Evolutionary conservation across 1,284 basidiomycete species (phyloP).

Genomic region (Trametes versicolor): DNA sequence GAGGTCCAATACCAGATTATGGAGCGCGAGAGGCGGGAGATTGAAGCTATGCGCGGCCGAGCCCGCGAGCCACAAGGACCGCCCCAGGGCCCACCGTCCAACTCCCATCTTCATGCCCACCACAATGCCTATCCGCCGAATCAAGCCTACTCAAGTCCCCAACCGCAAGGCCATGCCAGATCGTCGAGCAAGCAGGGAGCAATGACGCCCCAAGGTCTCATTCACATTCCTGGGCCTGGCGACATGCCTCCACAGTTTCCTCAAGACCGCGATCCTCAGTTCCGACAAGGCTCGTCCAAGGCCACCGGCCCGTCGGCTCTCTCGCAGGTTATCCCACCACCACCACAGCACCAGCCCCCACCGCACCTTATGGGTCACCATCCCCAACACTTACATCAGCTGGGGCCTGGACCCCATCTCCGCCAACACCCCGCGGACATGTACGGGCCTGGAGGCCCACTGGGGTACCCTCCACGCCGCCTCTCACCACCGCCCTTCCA

Average conservation of each 20-base stretch:
- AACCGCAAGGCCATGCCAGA: constrained; percentile 19
- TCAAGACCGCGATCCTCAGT: constrained; percentile 32
- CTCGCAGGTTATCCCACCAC: constrained; percentile 25
- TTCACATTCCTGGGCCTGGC: constrained; percentile 17
- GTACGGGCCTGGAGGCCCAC: constrained; percentile 23
- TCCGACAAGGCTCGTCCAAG: constrained; percentile 34
- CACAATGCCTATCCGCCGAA: constrained; percentile 23
- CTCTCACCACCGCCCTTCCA: constrained; percentile 30
- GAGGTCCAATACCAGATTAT: constrained; percentile 34
- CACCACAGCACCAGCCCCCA: constrained; percentile 28
- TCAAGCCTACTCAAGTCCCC: constrained; percentile 20
- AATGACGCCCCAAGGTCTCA: constrained; percentile 10
- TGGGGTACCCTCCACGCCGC: constrained; percentile 32
- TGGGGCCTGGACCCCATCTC: constrained; percentile 36
- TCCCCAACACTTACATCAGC: constrained; percentile 27
- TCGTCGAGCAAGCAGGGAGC: constrained; percentile 23
- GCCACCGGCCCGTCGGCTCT: constrained; percentile 18
- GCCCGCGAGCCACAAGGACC: constrained; percentile 27
- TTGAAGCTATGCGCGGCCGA: constrained; percentile 29
- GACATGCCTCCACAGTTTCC: constrained; percentile 31
- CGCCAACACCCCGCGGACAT: constrained; percentile 35
- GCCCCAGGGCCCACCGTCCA: constrained; percentile 34
- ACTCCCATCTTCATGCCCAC: constrained; percentile 37
- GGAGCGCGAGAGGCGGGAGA: constrained; percentile 28
- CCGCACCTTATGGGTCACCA: constrained; percentile 29